Evolutionary conservation across 2,329 filamentous ascomycete genomes (phyloP).

Genomic region (Talaromyces funiculosus): DNA sequence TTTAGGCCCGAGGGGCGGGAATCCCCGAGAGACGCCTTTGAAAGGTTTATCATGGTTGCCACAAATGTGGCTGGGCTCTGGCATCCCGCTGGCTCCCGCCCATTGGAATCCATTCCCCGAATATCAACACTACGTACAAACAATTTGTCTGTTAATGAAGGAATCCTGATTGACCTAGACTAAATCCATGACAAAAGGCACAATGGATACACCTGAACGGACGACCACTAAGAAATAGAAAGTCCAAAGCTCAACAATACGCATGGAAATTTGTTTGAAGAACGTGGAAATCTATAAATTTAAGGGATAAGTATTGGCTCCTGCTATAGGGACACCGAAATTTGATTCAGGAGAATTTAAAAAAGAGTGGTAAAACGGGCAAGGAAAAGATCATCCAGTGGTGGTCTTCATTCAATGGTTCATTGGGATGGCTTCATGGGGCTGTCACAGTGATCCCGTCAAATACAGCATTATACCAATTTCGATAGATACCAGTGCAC

Average conservation of each 20-base stretch:
- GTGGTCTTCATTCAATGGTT: not conserved
- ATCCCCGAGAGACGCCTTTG: constrained; percentile 24
- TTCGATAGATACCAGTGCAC: not conserved
- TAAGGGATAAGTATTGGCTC: not conserved
- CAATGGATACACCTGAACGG: no score
- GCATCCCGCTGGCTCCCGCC: constrained; percentile 11
- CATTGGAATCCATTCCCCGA: not conserved
- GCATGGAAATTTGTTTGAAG: not conserved
- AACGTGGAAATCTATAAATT: not conserved
- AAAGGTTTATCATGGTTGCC: constrained; percentile 31
- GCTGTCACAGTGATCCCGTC: not conserved
- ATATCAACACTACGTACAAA: not conserved
- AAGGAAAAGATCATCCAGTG: not conserved
- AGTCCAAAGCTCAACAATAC: not conserved
- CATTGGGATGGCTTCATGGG: not conserved
- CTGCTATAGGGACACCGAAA: not conserved
- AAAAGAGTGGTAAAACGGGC: not conserved
- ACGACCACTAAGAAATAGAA: no score
- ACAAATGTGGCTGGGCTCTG: constrained; percentile 30
- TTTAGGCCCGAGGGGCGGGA: constrained; percentile 26
- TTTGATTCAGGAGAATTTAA: not conserved
- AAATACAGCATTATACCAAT: not conserved
- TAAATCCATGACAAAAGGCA: no score
- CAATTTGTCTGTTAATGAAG: not conserved
- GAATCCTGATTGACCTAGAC: constrained; percentile 3